Evolutionary conservation across 805 yeast species (phyloP).

Genomic region (Candida parachauliodes): DNA sequence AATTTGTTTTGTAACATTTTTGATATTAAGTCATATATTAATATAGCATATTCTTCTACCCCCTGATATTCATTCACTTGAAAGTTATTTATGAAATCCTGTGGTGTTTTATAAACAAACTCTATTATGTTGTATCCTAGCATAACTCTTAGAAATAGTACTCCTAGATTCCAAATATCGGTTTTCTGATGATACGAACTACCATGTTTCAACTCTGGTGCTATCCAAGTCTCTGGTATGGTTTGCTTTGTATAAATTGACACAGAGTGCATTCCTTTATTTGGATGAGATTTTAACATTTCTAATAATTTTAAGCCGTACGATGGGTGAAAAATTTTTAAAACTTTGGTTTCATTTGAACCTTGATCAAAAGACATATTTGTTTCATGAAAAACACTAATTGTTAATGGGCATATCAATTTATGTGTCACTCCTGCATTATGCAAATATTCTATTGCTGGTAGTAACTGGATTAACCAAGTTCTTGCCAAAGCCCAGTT

Average conservation of each 20-base stretch:
- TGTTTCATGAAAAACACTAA: conserved; percentile 19
- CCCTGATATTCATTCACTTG: conserved; percentile 38
- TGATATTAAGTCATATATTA: conserved; percentile 62
- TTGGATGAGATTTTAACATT: conserved; percentile 24
- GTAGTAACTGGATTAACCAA: conserved; percentile 85
- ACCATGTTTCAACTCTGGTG: conserved; percentile 64
- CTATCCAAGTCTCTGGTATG: conserved; percentile 54
- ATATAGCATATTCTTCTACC: conserved; percentile 63
- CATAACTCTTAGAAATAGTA: conserved; percentile 50
- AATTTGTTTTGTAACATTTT: conserved; percentile 63
- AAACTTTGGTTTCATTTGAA: conserved; percentile 36
- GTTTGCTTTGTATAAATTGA: neutral
- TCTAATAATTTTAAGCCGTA: conserved; percentile 35
- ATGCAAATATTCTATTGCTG: conserved; percentile 80
- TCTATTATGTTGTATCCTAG: conserved; percentile 52
- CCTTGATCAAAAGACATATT: neutral
- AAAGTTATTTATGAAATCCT: conserved; percentile 29
- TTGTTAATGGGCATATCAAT: conserved; percentile 57
- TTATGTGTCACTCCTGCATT: conserved; percentile 82
- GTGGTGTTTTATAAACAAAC: conserved; percentile 54
- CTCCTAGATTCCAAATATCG: conserved; percentile 93
- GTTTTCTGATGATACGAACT: conserved; percentile 47
- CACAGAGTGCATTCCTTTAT: conserved; percentile 8
- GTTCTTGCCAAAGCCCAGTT: conserved; percentile 74
- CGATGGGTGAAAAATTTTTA: conserved; percentile 59